Conservation (phyloP, 148 eudicot species). For the Mesembryanthemum crystallinum region DNA sequence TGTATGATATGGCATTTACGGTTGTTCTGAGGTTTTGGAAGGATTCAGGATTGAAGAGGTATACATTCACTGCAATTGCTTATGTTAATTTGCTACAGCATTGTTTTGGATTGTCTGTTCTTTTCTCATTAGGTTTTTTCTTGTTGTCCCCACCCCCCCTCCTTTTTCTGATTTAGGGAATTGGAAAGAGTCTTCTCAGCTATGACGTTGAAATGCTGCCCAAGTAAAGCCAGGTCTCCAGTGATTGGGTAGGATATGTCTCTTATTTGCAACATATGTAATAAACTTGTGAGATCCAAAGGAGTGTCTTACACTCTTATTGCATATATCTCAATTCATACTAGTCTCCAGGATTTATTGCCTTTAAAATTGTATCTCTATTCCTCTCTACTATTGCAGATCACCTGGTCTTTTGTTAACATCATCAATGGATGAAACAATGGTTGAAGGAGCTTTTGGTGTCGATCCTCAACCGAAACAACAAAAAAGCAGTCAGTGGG, state of each 20-base stretch:
- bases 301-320: neutral
- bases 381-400: constrained; percentile 24
- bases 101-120: neutral
- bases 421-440: constrained; percentile 60
- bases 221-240: constrained; percentile 46
- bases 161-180: constrained; percentile 56
- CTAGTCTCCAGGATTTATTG: constrained; percentile 3
- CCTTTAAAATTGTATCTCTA: neutral
- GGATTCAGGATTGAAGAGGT: constrained; percentile 84
- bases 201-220: constrained; percentile 75
- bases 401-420: constrained; percentile 60
- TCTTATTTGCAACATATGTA: neutral
- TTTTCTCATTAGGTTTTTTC: constrained; percentile 6
- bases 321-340: neutral
- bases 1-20: constrained; percentile 88
- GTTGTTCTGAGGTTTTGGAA: constrained; percentile 83
- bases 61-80: constrained; percentile 7
- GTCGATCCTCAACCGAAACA: constrained; percentile 41
- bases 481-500: constrained; percentile 69
- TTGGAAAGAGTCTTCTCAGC: constrained; percentile 78
- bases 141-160: no score
- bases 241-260: constrained; percentile 46
- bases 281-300: neutral
- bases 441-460: constrained; percentile 45
- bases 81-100: neutral